Evolutionary conservation across 148 eudicot species (phyloP).

Genomic region (Cornus controversa): DNA sequence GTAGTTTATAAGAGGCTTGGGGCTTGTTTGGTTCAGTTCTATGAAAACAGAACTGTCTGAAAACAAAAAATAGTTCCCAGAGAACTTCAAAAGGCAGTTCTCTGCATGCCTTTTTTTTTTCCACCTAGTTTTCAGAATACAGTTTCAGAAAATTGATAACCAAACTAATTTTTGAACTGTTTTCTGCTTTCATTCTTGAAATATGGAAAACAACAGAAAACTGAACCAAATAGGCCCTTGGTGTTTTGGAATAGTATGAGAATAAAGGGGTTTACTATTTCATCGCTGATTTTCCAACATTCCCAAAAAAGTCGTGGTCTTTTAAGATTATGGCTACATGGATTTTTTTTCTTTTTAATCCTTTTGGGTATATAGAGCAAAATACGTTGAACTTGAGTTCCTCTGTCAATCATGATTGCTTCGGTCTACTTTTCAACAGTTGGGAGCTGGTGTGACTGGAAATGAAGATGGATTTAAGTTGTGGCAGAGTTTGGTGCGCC

Average conservation of each 20-base stretch:
- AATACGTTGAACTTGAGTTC: not conserved
- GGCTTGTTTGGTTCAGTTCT: too few relatives aligned
- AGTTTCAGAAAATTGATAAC: too few relatives aligned
- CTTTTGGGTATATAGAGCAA: conserved; percentile 3
- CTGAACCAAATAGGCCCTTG: too few relatives aligned
- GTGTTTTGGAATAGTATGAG: not conserved
- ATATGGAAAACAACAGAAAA: too few relatives aligned
- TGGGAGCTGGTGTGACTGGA: conserved; percentile 58
- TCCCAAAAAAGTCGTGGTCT: not conserved
- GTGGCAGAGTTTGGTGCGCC: conserved; percentile 98
- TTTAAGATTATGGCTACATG: not conserved
- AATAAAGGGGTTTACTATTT: not conserved
- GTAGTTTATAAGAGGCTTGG: conserved; percentile 1
- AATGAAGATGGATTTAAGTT: conserved; percentile 83
- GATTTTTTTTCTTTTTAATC: not conserved
- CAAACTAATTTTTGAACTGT: too few relatives aligned
- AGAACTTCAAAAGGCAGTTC: too few relatives aligned
- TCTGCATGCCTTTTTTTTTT: too few relatives aligned
- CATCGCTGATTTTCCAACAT: not conserved
- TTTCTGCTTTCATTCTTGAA: too few relatives aligned
- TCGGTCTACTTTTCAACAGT: conserved; percentile 35
- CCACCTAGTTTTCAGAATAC: too few relatives aligned
- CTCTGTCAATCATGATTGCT: not conserved
- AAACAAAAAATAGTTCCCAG: too few relatives aligned
- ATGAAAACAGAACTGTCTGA: too few relatives aligned